Conservation (phyloP, 1,284 basidiomycete genomes). For the Mrakiaceae sp. region DNA sequence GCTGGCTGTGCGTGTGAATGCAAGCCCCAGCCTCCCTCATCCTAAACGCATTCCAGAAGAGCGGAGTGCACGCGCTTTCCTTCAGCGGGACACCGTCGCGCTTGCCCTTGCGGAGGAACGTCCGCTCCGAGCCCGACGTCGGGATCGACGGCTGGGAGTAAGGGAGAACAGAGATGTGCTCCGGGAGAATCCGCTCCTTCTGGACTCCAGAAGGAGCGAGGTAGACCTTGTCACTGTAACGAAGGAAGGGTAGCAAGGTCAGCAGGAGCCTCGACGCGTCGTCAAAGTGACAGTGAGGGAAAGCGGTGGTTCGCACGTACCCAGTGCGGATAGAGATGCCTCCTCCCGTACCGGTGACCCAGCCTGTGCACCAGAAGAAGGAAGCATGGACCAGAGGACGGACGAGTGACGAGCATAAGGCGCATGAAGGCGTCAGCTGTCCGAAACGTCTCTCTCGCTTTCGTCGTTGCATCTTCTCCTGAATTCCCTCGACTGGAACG, state of each 20-base stretch:
- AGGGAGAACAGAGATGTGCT: conserved; percentile 73
- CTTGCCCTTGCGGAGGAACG: conserved; percentile 47
- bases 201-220: conserved; percentile 80
- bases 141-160: conserved; percentile 50
- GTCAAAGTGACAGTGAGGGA: background rate
- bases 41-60: conserved; percentile 86
- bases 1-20: conserved; percentile 77
- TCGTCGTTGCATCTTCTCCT: background rate
- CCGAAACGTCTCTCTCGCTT: background rate
- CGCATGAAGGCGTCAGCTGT: no score
- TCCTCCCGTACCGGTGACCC: conserved; percentile 49
- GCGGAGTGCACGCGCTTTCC: conserved; percentile 69
- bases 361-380: conserved; percentile 25
- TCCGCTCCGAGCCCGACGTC: conserved; percentile 52
- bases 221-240: conserved; percentile 57
- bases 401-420: conserved; percentile 17
- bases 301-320: conserved; percentile 37
- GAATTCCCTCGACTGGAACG: conserved; percentile 23
- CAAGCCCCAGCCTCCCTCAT: conserved; percentile 63
- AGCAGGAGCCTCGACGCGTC: conserved; percentile 1
- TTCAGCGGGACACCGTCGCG: conserved; percentile 48
- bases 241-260: background rate
- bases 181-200: conserved; percentile 67
- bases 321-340: conserved; percentile 58
- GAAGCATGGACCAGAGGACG: conserved; percentile 45